Base-by-base conservation (phyloP, 2,329 filamentous ascomycete genomes). In the Raffaelea ambrosiae region DNA sequence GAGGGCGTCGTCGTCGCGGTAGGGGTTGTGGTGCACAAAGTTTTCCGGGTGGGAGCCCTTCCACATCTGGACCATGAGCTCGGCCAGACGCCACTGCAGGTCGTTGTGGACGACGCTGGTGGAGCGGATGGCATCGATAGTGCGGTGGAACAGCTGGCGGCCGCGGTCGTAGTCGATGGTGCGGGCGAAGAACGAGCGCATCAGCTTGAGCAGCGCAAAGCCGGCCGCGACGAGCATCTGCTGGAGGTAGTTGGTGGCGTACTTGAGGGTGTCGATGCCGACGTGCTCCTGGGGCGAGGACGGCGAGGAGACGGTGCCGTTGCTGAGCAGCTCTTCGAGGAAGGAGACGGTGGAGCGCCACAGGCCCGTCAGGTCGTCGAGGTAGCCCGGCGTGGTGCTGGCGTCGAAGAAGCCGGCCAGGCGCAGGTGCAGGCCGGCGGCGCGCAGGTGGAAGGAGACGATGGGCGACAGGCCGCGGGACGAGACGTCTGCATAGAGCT, bases 61-160 rank as follows among this genome's bases (percentile, higher is more conserved):
- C 85, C 86, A 93, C 63, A 93, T 84, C 66, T 91, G 87, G 5
- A 87, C 86, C 72, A 91, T 84, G n/a, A 93, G 76, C 66, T 91
- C 87, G 3, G 86, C 85, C 51, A 91, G 72, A 29, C 87, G 78
- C 72, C 85, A 87, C 47, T 87, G 81, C 11, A 93, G 73, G 59
- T 93, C 87, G 58, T 91, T 91, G 51, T 83, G 77, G 40, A 83
- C 77, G 18, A 90, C 83, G 54, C 84, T 88, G 43, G 86, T 85
- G 45, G 77, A 75, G 31, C 86, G 76, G 43, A 91, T 81, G 4
- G 81, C 79, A 40, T 74, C 72, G 46, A 91, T 83, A 2, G 85
- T 84, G 40, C 77, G 73, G 54, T 86, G 77, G 59, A 91, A 89
- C 11, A 88, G 74, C 4, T 72, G 74, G 21, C 83, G 77, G 13